Evolutionary conservation across 2,329 filamentous ascomycete species (phyloP).

Genomic region (Neopestalotiopsis rosae): DNA sequence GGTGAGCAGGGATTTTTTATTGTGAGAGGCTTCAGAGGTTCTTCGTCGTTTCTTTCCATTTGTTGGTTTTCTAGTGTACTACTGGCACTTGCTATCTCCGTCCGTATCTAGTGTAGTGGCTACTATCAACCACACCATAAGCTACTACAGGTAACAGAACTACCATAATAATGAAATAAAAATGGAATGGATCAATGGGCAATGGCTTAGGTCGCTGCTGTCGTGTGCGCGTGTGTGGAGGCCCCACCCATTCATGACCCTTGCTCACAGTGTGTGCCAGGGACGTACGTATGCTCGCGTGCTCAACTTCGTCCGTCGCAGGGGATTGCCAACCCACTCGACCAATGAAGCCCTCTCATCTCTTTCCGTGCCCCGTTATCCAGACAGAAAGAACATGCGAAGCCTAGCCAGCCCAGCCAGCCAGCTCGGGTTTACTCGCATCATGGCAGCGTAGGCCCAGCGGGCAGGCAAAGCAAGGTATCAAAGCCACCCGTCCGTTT

Average conservation of each 20-base stretch:
- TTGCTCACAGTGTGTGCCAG: conserved; percentile 14
- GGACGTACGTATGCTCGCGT: conserved; percentile 19
- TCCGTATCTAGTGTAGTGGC: too few species aligned
- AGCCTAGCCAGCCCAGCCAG: too few species aligned
- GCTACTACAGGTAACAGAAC: too few species aligned
- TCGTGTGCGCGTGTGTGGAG: background rate
- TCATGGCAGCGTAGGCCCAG: background rate
- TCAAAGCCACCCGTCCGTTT: background rate
- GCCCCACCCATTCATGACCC: background rate
- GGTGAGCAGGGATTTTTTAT: background rate
- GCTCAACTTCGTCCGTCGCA: conserved; percentile 2
- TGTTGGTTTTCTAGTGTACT: background rate
- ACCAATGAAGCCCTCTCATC: conserved; percentile 1
- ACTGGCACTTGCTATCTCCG: too few species aligned
- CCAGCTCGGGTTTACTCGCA: background rate
- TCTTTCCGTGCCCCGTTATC: conserved; percentile 6
- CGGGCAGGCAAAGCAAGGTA: background rate
- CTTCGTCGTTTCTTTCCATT: background rate
- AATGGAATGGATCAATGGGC: background rate
- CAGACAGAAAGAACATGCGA: background rate
- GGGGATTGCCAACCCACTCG: conserved; percentile 8
- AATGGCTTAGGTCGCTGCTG: background rate
- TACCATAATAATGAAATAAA: background rate
- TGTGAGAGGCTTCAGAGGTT: background rate
- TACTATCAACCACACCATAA: too few species aligned